Evolutionary conservation across 83 land plant species (phyloP).

Genomic region (Picea engelmannii): DNA sequence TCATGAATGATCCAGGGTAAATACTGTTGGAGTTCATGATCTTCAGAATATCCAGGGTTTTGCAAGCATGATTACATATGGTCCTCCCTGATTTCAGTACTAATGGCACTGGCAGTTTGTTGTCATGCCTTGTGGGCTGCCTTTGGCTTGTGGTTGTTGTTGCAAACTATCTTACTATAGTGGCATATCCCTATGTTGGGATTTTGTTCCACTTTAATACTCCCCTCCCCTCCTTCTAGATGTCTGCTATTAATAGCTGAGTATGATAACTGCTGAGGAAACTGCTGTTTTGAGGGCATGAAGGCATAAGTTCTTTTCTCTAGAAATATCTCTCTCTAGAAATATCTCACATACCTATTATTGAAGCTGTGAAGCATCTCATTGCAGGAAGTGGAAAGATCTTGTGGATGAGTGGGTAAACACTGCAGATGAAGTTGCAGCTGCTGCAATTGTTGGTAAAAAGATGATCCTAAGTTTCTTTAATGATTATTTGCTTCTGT

Average conservation of each 20-base stretch:
- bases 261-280: background rate
- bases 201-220: background rate
- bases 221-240: background rate
- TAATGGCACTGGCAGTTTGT: too few species aligned
- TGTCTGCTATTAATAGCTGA: background rate
- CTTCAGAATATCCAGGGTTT: too few species aligned
- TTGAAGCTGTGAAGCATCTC: background rate
- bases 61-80: too few species aligned
- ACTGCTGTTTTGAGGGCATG: background rate
- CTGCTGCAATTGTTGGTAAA: slow-evolving; percentile 43
- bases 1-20: background rate
- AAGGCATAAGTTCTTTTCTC: background rate
- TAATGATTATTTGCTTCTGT: background rate
- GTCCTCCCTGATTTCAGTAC: too few species aligned
- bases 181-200: background rate
- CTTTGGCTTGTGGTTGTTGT: too few species aligned
- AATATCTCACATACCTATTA: background rate
- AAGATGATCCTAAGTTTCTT: background rate
- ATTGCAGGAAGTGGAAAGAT: slow-evolving; percentile 70
- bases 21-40: background rate
- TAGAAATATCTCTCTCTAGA: background rate
- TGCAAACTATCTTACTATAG: background rate
- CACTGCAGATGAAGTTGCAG: slow-evolving; percentile 20
- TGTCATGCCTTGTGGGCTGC: too few species aligned
- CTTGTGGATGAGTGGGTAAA: slow-evolving; percentile 72